phyloP scores from a whole-genome alignment of 2,329 filamentous ascomycete species.

The Arachnomyces sp. region DNA sequence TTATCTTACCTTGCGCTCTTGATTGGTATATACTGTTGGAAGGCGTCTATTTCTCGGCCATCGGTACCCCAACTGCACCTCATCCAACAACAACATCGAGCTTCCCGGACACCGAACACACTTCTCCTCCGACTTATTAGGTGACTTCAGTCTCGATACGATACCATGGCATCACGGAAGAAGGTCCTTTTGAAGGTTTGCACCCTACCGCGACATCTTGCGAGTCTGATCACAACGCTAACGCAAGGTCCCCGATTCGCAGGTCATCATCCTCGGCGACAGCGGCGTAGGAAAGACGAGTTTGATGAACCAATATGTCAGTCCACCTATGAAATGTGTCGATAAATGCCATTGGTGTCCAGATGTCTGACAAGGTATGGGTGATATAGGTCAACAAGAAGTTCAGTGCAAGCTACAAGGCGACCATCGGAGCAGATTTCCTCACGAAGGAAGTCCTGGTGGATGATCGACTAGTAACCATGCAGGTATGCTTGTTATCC shows the following conservation, averaged over 20 bases:
- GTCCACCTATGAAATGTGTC: slow-evolving; percentile 23
- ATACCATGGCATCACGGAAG: slow-evolving; percentile 67
- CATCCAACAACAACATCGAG: too few species aligned
- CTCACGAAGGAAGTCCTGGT: slow-evolving; percentile 96
- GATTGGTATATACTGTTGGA: too few species aligned
- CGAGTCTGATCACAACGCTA: slow-evolving; percentile 9
- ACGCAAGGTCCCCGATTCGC: slow-evolving; percentile 11
- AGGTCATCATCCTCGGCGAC: slow-evolving; percentile 99
- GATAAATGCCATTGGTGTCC: slow-evolving; percentile 1
- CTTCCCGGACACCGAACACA: too few species aligned
- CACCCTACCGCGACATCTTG: neutral
- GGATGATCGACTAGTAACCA: slow-evolving; percentile 93
- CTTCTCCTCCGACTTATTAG: neutral
- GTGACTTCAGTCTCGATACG: neutral
- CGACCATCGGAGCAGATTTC: slow-evolving; percentile 97
- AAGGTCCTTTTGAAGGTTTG: slow-evolving; percentile 83
- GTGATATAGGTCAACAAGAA: slow-evolving; percentile 90
- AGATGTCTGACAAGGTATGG: slow-evolving; percentile 8
- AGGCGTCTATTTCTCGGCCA: too few species aligned
- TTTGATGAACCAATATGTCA: slow-evolving; percentile 99
- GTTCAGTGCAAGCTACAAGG: slow-evolving; percentile 99
- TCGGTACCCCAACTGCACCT: too few species aligned
- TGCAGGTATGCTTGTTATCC: slow-evolving; percentile 63
- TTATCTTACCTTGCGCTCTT: too few species aligned
- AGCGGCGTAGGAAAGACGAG: slow-evolving; percentile 99